These are phyloP conservation scores for Protomyces gravidus DNA, from an alignment of 1,139 yeast genomes.

Conservation along the genomic window DNA sequence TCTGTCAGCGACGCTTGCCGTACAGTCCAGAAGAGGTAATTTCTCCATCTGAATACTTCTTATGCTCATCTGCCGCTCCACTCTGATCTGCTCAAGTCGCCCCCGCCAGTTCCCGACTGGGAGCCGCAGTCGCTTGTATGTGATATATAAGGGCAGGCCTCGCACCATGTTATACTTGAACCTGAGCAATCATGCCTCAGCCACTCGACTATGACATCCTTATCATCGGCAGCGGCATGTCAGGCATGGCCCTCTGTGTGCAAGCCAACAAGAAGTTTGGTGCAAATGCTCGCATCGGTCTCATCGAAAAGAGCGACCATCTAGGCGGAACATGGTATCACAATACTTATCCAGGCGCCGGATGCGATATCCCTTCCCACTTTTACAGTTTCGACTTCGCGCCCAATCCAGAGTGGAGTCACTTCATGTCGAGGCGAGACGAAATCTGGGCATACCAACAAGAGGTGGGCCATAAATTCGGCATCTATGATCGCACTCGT, in stretches of 20 bases:
- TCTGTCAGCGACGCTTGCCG: too few relatives aligned
- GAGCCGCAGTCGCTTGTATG: too few relatives aligned
- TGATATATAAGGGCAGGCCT: too few relatives aligned
- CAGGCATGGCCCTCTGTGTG: slow-evolving; percentile 28
- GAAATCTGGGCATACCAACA: slow-evolving; percentile 37
- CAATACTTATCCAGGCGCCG: slow-evolving; percentile 25
- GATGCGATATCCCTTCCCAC: slow-evolving; percentile 33
- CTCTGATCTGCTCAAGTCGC: too few relatives aligned
- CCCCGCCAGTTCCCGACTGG: too few relatives aligned
- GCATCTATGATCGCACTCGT: slow-evolving; percentile 33
- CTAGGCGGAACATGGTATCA: slow-evolving; percentile 23
- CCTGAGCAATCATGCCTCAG: too few relatives aligned
- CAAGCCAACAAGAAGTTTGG: slow-evolving; percentile 9
- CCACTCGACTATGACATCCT: slow-evolving; percentile 17
- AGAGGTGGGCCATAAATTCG: slow-evolving; percentile 35
- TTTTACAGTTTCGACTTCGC: slow-evolving; percentile 38
- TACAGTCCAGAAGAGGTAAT: too few relatives aligned
- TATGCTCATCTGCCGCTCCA: too few relatives aligned
- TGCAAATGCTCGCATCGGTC: slow-evolving; percentile 14
- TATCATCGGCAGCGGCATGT: slow-evolving; percentile 25
- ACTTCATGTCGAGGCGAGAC: slow-evolving; percentile 35
- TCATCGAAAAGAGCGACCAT: slow-evolving; percentile 13
- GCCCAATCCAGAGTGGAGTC: slow-evolving; percentile 38
- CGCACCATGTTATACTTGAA: too few relatives aligned
- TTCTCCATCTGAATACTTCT: too few relatives aligned